These are phyloP conservation scores for Protostelium mycophagum DNA, from an alignment of 78 protist genomes.

Conservation along the genomic window DNA sequence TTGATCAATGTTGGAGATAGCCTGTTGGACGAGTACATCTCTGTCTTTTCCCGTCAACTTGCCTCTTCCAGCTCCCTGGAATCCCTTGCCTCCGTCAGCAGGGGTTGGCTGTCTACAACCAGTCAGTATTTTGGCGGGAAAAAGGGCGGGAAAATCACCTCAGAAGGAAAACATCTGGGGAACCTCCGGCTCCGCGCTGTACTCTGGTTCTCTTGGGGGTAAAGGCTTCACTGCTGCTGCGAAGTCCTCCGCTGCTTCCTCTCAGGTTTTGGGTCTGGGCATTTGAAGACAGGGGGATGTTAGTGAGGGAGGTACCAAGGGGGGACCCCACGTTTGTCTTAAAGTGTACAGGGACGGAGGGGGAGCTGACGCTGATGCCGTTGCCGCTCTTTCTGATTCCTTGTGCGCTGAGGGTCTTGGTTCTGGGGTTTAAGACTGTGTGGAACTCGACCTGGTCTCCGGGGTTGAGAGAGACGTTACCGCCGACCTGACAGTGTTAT, in stretches of 20 bases:
- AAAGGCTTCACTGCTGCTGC: background rate
- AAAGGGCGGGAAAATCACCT: background rate
- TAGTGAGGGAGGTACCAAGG: background rate
- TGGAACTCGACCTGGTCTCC: background rate
- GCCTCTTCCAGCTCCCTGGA: background rate
- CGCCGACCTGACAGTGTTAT: too few species aligned
- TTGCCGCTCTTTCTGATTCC: background rate
- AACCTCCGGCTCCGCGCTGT: background rate
- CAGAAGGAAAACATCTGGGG: background rate
- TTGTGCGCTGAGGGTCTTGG: background rate
- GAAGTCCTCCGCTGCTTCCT: background rate
- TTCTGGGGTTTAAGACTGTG: background rate
- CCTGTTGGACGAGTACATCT: background rate
- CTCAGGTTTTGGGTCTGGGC: background rate
- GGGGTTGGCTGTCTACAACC: background rate
- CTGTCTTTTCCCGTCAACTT: background rate
- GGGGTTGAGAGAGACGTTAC: background rate
- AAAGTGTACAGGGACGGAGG: background rate
- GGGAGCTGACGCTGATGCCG: background rate
- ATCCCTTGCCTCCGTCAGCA: background rate
- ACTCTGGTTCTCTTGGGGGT: background rate
- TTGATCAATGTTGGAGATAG: background rate
- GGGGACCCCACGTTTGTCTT: background rate
- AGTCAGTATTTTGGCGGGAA: background rate
- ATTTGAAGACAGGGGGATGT: background rate